Conservation (phyloP, 257 asterid species). For the Thymus quinquecostatus region DNA sequence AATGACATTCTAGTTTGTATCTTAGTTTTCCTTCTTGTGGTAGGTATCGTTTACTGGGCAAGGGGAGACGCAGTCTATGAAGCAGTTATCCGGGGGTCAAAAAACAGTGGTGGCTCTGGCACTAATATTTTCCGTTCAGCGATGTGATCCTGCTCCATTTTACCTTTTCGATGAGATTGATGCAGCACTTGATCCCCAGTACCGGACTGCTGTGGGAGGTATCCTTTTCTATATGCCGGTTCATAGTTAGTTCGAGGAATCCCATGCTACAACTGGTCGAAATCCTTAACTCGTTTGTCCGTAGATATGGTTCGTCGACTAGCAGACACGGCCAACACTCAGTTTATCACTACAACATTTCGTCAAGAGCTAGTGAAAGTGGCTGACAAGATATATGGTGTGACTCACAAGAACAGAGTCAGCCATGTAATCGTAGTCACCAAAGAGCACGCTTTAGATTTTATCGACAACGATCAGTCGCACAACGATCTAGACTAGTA, state of each 20-base stretch:
- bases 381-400: conserved; percentile 95
- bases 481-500: conserved; percentile 40
- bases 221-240: conserved; percentile 54
- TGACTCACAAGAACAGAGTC: conserved; percentile 86
- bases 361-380: conserved; percentile 93
- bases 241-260: background rate
- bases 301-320: conserved; percentile 93
- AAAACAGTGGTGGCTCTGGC: conserved; percentile 97
- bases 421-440: conserved; percentile 78
- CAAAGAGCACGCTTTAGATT: conserved; percentile 79
- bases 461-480: conserved; percentile 88
- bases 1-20: background rate
- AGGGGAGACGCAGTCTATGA: conserved; percentile 99
- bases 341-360: conserved; percentile 92
- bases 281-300: conserved; percentile 44
- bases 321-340: conserved; percentile 88
- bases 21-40: conserved; percentile 25
- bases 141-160: conserved; percentile 99
- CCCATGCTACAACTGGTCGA: conserved; percentile 20
- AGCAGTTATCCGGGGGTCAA: conserved; percentile 97
- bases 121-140: conserved; percentile 91
- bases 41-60: conserved; percentile 98
- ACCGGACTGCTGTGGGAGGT: conserved; percentile 99
- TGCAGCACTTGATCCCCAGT: conserved; percentile 99
- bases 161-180: conserved; percentile 99